Evolutionary conservation across 768 basidiomycete genomes (phyloP).

Genomic region (Pleurotus pulmonarius): DNA sequence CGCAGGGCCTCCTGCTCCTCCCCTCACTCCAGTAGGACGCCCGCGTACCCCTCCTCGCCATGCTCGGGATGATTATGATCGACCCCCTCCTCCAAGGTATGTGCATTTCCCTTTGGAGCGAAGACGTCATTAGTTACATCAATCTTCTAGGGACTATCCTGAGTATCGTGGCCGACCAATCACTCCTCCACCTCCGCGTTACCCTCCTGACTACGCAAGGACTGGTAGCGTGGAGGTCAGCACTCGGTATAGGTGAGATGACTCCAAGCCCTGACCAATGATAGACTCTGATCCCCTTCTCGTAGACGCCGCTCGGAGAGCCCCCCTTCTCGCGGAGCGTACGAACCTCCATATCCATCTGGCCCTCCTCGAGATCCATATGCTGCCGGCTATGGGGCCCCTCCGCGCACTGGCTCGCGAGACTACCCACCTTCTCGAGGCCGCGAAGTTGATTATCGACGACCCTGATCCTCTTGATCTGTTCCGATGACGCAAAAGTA

Average conservation of each 20-base stretch:
- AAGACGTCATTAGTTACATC: too few relatives aligned
- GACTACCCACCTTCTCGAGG: conserved; percentile 48
- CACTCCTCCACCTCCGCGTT: conserved; percentile 48
- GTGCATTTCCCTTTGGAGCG: conserved; percentile 5
- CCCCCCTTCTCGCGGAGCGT: conserved; percentile 49
- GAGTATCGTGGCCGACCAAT: conserved; percentile 54
- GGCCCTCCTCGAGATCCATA: conserved; percentile 30
- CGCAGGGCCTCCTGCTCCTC: conserved; percentile 26
- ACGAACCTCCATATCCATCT: conserved; percentile 47
- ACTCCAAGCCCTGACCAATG: conserved; percentile 1
- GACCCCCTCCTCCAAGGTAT: conserved; percentile 52
- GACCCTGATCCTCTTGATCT: conserved; percentile 13
- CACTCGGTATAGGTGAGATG: conserved; percentile 44
- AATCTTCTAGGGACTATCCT: not conserved
- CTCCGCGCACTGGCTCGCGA: conserved; percentile 30
- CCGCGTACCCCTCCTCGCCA: conserved; percentile 46
- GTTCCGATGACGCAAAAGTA: conserved; percentile 4
- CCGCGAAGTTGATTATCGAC: conserved; percentile 31
- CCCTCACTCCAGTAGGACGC: conserved; percentile 50
- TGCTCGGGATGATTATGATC: conserved; percentile 62
- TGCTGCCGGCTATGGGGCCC: conserved; percentile 45
- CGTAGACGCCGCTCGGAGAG: conserved; percentile 71
- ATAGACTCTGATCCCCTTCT: conserved; percentile 1
- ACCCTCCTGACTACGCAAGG: conserved; percentile 45
- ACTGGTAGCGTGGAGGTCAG: conserved; percentile 39